Conservation (phyloP, 345 rosid genomes). For the Salix arbutifolia region DNA sequence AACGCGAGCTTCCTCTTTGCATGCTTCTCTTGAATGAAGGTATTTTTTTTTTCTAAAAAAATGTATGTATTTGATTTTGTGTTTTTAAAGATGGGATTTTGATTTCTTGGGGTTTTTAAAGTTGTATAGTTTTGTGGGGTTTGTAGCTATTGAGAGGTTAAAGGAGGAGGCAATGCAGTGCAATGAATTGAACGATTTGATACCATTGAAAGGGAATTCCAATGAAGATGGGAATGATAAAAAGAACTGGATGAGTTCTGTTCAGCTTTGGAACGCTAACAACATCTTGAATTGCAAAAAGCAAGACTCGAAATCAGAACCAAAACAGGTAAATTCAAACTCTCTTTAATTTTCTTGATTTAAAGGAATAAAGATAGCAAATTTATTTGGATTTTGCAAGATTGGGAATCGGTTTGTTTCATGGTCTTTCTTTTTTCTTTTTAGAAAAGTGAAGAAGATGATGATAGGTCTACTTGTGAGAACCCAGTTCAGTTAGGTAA, state of each 20-base stretch:
- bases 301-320: slow-evolving; percentile 34
- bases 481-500: slow-evolving; percentile 36
- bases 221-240: slow-evolving; percentile 39
- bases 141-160: slow-evolving; percentile 52
- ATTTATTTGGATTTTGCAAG: slow-evolving; percentile 7
- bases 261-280: slow-evolving; percentile 50
- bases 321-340: slow-evolving; percentile 32
- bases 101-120: background rate
- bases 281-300: slow-evolving; percentile 9
- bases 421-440: background rate
- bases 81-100: slow-evolving; percentile 4
- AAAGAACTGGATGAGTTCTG: slow-evolving; percentile 63
- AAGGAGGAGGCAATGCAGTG: slow-evolving; percentile 50
- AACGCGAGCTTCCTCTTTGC: slow-evolving; percentile 75
- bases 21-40: slow-evolving; percentile 70
- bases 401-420: background rate
- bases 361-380: background rate
- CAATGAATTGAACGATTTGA: slow-evolving; percentile 17
- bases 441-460: slow-evolving; percentile 44
- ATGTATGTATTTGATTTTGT: background rate
- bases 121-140: slow-evolving; percentile 6
- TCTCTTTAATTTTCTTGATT: background rate
- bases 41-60: background rate
- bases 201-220: slow-evolving; percentile 28
- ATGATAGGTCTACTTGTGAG: slow-evolving; percentile 34